phyloP scores from a whole-genome alignment of 176 grass and related monocot species.

The Neostapfia colusana region DNA sequence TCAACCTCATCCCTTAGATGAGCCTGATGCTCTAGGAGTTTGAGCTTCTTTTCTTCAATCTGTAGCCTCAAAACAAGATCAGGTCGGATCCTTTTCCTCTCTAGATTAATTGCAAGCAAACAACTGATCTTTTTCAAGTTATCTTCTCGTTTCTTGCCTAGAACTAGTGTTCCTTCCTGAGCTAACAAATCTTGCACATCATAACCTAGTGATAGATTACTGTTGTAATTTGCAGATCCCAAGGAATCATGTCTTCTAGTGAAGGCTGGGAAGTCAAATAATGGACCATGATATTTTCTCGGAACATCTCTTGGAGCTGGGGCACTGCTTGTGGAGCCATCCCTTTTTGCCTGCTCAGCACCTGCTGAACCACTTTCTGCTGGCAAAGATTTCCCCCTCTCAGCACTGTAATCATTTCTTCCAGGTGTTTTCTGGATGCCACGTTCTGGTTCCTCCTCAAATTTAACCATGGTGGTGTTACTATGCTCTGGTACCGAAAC shows the following conservation, averaged over 20 bases:
- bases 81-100: conserved; percentile 88
- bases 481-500: conserved; percentile 54
- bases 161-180: conserved; percentile 75
- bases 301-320: conserved; percentile 60
- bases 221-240: conserved; percentile 71
- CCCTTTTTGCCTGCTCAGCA: conserved; percentile 73
- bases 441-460: conserved; percentile 81
- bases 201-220: conserved; percentile 75
- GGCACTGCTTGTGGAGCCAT: conserved; percentile 52
- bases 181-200: conserved; percentile 90
- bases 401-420: conserved; percentile 59
- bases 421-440: conserved; percentile 59
- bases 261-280: conserved; percentile 95
- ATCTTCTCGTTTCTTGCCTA: conserved; percentile 78
- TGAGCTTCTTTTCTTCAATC: conserved; percentile 98
- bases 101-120: conserved; percentile 85
- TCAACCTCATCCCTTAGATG: conserved; percentile 94
- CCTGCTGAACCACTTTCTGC: conserved; percentile 50
- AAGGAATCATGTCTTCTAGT: conserved; percentile 88
- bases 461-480: conserved; percentile 59
- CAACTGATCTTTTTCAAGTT: conserved; percentile 92
- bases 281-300: conserved; percentile 89
- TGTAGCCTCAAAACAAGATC: conserved; percentile 93
- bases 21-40: conserved; percentile 79
- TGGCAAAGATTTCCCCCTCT: conserved; percentile 78